Evolutionary conservation across 2,329 filamentous ascomycete genomes (phyloP), one percentile per base, ranked within the genome.

Genomic region (Teratosphaeriaceae sp.): DNA sequence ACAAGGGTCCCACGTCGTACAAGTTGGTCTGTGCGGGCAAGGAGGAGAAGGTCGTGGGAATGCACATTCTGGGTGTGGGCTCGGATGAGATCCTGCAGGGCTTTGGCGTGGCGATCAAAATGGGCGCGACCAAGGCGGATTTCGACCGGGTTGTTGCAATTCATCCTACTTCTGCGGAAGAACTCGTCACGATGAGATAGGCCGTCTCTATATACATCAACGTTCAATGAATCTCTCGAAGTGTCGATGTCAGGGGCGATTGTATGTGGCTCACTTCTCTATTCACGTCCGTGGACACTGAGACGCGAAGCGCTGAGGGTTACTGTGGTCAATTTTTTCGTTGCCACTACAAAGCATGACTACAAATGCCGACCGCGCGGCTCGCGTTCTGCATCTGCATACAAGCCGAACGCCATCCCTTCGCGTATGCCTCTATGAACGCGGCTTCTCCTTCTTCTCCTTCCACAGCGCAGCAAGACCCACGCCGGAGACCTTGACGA

Each of bases 401-500:
- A 15, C 36, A 4, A 15, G 22, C 37, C 22, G 5, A 39, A 39
- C 37, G 37, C 37, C 37, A 18, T 39, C 6, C 23, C 22, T n/a
- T 30, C 16, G 5, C 15, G 18, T 16, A 27, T 20, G 22, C 37
- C 52, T 59, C 55, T 64, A 65, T 47, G 62, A 64, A 55, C 63
- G 62, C 42, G 63, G 63, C 62, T 65, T 65, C 58, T 65, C 63
- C 62, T 65, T 65, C 62, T 65, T 65, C 61, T 65, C 63, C 57
- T 74, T 73, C 71, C 71, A 74, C 57, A 74, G 65, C 53, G 71
- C 71, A 44, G 62, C 81, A 68, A 98, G 82, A 84, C 92, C 92
- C 71, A 98, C 92, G 80, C 92, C 92, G 55, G 92, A 98, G 58
- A 98, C 92, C 85, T 98, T 98, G 78, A 98, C 92, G 71, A 98